Conservation (phyloP, 1,284 basidiomycete species). For the Apiotrichum domesticum region DNA sequence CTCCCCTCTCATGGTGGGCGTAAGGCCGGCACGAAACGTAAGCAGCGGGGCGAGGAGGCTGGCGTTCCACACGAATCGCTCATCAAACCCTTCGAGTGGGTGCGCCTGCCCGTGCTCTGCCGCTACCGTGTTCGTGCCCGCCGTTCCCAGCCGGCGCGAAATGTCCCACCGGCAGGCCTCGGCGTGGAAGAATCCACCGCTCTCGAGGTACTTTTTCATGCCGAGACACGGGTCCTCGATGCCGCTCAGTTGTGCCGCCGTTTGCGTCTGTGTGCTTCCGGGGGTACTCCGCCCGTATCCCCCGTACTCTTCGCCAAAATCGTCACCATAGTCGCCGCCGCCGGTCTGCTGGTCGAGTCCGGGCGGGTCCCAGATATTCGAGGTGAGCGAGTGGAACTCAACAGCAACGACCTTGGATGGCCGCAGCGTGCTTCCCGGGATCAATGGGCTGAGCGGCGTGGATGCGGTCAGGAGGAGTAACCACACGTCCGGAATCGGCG, state of each 20-base stretch:
- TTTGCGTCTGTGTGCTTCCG: conserved; percentile 46
- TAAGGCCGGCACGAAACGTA: conserved; percentile 33
- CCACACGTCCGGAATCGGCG: conserved; percentile 44
- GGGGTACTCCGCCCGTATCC: not conserved
- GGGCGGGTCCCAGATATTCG: conserved; percentile 46
- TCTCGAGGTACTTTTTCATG: conserved; percentile 83
- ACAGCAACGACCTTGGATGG: conserved; percentile 47
- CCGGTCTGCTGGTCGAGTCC: conserved; percentile 16
- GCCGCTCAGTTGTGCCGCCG: conserved; percentile 43
- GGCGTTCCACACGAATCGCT: conserved; percentile 57
- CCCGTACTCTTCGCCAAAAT: not conserved
- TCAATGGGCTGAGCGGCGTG: conserved; percentile 29
- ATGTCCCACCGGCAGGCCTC: conserved; percentile 78
- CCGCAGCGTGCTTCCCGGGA: conserved; percentile 33
- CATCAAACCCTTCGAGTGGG: conserved; percentile 65
- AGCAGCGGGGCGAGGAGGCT: conserved; percentile 41
- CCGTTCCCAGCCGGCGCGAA: conserved; percentile 62
- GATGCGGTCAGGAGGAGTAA: conserved; percentile 39
- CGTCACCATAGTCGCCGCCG: conserved; percentile 9
- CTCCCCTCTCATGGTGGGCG: conserved; percentile 45
- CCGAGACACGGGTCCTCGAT: conserved; percentile 85
- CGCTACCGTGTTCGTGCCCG: conserved; percentile 48
- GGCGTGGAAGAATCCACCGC: conserved; percentile 91
- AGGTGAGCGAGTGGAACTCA: conserved; percentile 50
- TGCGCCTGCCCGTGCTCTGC: not conserved